These are phyloP conservation scores for Candida frijolesensis DNA, from an alignment of 1,139 yeast genomes.

Conservation along the genomic window DNA sequence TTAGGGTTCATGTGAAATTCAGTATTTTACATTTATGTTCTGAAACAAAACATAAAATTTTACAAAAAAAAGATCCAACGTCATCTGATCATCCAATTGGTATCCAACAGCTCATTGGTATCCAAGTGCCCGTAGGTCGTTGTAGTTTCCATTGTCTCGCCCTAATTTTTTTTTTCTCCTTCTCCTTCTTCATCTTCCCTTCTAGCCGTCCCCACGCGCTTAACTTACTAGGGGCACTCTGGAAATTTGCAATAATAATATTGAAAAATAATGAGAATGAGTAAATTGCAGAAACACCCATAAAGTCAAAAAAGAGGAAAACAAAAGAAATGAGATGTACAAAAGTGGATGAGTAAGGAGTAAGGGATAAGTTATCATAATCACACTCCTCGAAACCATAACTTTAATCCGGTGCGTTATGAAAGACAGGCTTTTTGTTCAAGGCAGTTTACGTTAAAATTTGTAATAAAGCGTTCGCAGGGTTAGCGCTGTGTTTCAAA, in stretches of 20 bases:
- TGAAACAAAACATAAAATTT: neutral
- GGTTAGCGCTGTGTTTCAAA: too few species aligned
- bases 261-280: neutral
- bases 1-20: constrained; percentile 2
- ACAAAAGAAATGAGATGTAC: neutral
- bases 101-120: too few species aligned
- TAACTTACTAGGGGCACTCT: neutral
- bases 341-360: neutral
- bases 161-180: neutral
- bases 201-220: constrained; percentile 1
- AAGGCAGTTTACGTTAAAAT: neutral
- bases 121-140: too few species aligned
- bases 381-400: constrained; percentile 1
- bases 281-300: neutral
- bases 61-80: neutral
- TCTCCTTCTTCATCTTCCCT: neutral
- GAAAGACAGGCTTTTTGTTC: neutral
- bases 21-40: neutral
- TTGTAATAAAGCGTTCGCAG: neutral
- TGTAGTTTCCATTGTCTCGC: neutral
- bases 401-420: neutral
- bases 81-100: neutral
- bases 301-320: neutral
- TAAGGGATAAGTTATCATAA: neutral
- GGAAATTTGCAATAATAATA: neutral